Evolutionary conservation across 495 filamentous ascomycete species (phyloP), one percentile per base, ranked within the genome.

Genomic region (Cercophora samala): DNA sequence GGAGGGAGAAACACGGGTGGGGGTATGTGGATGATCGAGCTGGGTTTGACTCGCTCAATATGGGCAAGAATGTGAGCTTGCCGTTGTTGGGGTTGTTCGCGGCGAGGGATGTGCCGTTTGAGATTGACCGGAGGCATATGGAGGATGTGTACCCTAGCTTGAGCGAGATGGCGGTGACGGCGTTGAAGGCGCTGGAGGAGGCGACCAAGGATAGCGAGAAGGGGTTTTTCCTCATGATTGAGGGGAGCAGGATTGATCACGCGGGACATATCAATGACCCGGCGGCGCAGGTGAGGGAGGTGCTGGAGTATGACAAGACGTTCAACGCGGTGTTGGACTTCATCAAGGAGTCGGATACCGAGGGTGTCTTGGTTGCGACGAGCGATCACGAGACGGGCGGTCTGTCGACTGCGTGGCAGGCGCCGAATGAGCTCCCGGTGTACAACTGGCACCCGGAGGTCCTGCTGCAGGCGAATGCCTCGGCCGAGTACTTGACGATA

Each of bases 221-320:
- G 76, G 95, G 95, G 1, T 99, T 99, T 83, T 98, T 99, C 81
- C 76, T 99, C 66, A 96, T 99, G 94, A 94, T 99, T 66, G 95
- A 99, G 76, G 95, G 95, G 5, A 93, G 90, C 70, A 84, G 96
- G 37, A 98, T 99, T 69, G 95, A 99, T 69, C 96, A 99, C 76
- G 93, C 95, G 2, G 96, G 93, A 15, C 95, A 99, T 72, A 88
- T 86, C 63, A 99, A 99, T 71, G 95, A 99, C 74, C 95, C 95
- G 1, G 93, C 90, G 13, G 93, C 96, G 0, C 96, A 98, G 74
- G 95, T 98, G 9, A 88, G 94, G 65, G 95, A 99, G 73, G 93
- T 98, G 0, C 80, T 97, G 5, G 93, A 90, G 51, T 98, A 97
- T 68, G 95, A 98, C 80, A 88, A 85, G 73, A 85, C 94, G 0